Evolutionary conservation across 2,329 filamentous ascomycete species (phyloP).

Genomic region (Zarea fungicola): DNA sequence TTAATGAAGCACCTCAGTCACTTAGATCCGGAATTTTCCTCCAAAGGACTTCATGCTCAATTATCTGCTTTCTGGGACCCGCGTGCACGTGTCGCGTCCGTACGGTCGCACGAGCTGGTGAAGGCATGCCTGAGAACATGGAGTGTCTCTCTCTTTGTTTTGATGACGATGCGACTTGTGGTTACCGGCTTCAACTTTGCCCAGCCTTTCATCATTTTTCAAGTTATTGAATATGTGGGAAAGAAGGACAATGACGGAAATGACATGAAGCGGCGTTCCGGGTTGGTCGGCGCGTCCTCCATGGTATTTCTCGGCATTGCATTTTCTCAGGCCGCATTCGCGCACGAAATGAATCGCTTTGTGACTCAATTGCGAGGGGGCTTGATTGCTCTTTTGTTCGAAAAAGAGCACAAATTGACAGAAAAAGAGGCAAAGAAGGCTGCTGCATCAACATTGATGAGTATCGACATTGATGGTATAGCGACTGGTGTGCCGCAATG

Average conservation of each 20-base stretch:
- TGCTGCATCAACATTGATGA: slow-evolving; percentile 8
- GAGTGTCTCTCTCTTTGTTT: slow-evolving; percentile 6
- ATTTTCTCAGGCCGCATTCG: not conserved
- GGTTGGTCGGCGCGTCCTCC: not conserved
- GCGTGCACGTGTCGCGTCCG: too few species aligned
- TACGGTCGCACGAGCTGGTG: not conserved
- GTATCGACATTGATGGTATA: slow-evolving; percentile 2
- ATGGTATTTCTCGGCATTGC: not conserved
- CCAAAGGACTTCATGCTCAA: not conserved
- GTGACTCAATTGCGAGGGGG: slow-evolving; percentile 28
- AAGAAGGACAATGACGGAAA: slow-evolving; percentile 18
- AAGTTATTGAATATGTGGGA: slow-evolving; percentile 15
- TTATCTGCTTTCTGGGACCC: too few species aligned
- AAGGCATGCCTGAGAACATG: slow-evolving; percentile 19
- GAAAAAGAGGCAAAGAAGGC: slow-evolving; percentile 23
- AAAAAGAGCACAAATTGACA: slow-evolving; percentile 34
- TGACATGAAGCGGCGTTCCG: not conserved
- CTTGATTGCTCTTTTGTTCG: slow-evolving; percentile 41
- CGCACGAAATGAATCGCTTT: slow-evolving; percentile 16
- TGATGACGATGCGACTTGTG: not conserved
- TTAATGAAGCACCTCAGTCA: not conserved
- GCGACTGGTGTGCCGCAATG: not conserved
- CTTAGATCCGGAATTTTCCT: not conserved
- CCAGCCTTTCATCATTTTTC: not conserved
- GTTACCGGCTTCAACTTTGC: not conserved